These are phyloP conservation scores for Leccinum pallidistipes DNA, from an alignment of 1,284 basidiomycete species.

Conservation along the genomic window DNA sequence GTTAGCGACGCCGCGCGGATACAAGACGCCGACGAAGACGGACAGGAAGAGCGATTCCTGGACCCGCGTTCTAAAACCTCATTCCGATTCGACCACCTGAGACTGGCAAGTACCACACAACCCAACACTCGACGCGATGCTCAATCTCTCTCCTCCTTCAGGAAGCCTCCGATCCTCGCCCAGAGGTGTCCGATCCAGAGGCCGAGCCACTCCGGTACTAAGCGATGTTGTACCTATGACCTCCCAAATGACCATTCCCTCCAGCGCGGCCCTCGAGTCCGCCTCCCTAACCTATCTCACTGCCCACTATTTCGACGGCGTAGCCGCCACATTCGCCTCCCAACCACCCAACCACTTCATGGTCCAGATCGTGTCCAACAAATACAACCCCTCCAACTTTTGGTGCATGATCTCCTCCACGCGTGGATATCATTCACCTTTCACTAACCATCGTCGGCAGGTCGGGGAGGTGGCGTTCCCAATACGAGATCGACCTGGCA, in stretches of 20 bases:
- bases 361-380: conserved; percentile 87
- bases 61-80: conserved; percentile 77
- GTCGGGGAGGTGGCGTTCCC: conserved; percentile 87
- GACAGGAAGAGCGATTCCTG: conserved; percentile 63
- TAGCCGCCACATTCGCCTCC: conserved; percentile 65
- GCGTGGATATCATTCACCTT: not conserved
- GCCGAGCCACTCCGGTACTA: conserved; percentile 74
- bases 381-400: conserved; percentile 90
- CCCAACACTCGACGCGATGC: not conserved
- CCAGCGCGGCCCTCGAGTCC: conserved; percentile 68
- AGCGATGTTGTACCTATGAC: conserved; percentile 9
- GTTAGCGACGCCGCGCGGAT: conserved; percentile 69
- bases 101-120: conserved; percentile 50
- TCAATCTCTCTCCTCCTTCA: conserved; percentile 32
- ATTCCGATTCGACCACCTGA: conserved; percentile 82
- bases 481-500: conserved; percentile 35
- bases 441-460: conserved; percentile 38
- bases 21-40: conserved; percentile 36
- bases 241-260: not conserved
- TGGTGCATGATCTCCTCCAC: conserved; percentile 51
- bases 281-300: conserved; percentile 68
- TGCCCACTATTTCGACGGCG: conserved; percentile 79
- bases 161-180: conserved; percentile 76
- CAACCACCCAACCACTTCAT: conserved; percentile 52
- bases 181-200: conserved; percentile 59